Evolutionary conservation across 1,284 basidiomycete species (phyloP).

Genomic region (Pholiota adiposa): DNA sequence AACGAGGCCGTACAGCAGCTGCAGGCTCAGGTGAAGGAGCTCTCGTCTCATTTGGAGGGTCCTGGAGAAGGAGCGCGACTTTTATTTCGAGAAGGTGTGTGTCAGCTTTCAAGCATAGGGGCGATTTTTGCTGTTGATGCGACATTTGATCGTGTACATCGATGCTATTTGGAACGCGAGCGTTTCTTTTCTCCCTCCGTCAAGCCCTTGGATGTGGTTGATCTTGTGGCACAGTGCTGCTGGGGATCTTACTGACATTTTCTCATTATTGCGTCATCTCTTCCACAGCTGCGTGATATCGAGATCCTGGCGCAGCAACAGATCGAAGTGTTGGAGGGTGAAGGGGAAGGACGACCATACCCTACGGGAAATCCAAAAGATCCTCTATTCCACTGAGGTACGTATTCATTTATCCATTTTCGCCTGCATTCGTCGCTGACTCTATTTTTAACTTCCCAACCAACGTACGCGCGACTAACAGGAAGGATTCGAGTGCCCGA

Average conservation of each 20-base stretch:
- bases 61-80: constrained; percentile 96
- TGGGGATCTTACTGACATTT: not conserved
- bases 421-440: not conserved
- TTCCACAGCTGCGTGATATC: constrained; percentile 84
- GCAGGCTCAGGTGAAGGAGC: constrained; percentile 82
- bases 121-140: not conserved
- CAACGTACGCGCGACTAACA: constrained; percentile 10
- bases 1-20: constrained; percentile 68
- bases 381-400: constrained; percentile 95
- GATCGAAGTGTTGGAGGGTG: constrained; percentile 60
- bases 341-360: constrained; percentile 70
- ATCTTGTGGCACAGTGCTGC: not conserved
- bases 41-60: constrained; percentile 84
- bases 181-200: too few species aligned
- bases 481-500: constrained; percentile 43
- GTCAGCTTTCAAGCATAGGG: constrained; percentile 3
- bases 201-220: not conserved
- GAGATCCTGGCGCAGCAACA: constrained; percentile 90
- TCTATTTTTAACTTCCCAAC: too few species aligned
- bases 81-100: constrained; percentile 95
- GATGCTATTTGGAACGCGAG: not conserved
- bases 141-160: not conserved
- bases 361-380: constrained; percentile 87
- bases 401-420: constrained; percentile 20
- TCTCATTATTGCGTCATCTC: constrained; percentile 5